These are phyloP conservation scores for Rhynchospora tenuis DNA, from an alignment of 176 grass and related monocot species.

Conservation along the genomic window DNA sequence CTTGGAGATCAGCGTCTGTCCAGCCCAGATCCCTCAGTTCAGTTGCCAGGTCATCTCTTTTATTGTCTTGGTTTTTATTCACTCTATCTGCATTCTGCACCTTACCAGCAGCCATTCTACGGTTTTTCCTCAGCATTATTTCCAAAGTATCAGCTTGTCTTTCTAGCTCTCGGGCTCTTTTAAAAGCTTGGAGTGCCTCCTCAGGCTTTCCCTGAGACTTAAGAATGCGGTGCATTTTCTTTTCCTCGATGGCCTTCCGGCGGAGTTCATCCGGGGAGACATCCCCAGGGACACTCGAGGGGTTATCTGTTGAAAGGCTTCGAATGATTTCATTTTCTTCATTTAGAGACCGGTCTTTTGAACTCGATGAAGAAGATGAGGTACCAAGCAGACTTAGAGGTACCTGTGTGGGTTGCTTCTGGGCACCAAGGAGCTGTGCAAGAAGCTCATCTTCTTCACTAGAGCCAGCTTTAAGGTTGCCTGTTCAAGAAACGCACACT, in stretches of 20 bases:
- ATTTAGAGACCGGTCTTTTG: not conserved
- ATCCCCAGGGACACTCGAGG: not conserved
- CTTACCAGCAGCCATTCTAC: constrained; percentile 39
- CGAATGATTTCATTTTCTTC: constrained; percentile 18
- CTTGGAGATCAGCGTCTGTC: constrained; percentile 84
- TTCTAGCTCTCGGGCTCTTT: constrained; percentile 81
- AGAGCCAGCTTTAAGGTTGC: not conserved
- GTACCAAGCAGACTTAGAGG: not conserved
- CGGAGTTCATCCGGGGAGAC: constrained; percentile 75
- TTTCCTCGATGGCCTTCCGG: constrained; percentile 82
- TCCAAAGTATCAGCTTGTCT: constrained; percentile 76
- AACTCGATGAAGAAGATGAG: not conserved
- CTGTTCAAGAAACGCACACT: constrained; percentile 7
- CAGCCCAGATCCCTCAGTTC: constrained; percentile 91
- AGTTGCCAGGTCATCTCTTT: constrained; percentile 64
- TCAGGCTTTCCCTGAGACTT: constrained; percentile 88
- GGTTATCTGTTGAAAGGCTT: not conserved
- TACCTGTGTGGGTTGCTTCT: not conserved
- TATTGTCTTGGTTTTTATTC: constrained; percentile 51
- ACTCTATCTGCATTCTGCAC: constrained; percentile 29
- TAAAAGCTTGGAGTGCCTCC: constrained; percentile 84
- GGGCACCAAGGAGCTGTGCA: constrained; percentile 12
- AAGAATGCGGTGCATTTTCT: constrained; percentile 64
- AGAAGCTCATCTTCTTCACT: constrained; percentile 15
- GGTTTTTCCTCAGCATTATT: constrained; percentile 56